A percentile compares a stretch with the other conserved stretches of the same genome.
Conservation (phyloP, 495 filamentous ascomycete genomes). For the Parathielavia hyrcaniae region DNA sequence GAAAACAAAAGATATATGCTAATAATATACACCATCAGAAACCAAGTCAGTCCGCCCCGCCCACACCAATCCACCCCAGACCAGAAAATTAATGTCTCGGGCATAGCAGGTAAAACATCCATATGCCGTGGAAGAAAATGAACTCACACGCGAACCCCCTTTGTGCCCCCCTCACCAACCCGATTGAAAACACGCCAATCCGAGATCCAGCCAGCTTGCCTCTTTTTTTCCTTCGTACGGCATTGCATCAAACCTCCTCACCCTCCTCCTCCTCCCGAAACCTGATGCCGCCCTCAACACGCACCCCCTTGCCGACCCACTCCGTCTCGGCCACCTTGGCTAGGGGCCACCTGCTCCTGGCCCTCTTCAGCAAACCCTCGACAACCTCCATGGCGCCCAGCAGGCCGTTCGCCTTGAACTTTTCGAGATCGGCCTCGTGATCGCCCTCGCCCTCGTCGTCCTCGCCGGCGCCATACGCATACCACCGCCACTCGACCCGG, state of each 20-base stretch:
- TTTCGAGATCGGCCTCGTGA: constrained; percentile 43
- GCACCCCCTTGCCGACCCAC: constrained; percentile 72
- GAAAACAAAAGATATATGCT: constrained; percentile 6
- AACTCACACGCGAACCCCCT: too few species aligned
- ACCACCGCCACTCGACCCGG: constrained; percentile 90
- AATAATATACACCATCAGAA: neutral
- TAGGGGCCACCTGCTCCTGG: constrained; percentile 64
- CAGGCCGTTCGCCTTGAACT: constrained; percentile 54
- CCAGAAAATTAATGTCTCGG: neutral
- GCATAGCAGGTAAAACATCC: neutral
- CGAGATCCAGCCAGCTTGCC: too few species aligned
- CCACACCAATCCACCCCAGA: neutral
- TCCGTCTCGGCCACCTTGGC: constrained; percentile 61
- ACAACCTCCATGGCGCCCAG: constrained; percentile 72
- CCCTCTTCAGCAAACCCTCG: constrained; percentile 74
- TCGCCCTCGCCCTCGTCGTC: constrained; percentile 47
- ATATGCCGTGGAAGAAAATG: neutral
- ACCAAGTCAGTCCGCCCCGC: neutral
- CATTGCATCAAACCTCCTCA: constrained; percentile 39
- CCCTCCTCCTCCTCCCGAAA: constrained; percentile 60
- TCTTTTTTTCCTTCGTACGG: too few species aligned
- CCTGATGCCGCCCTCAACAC: constrained; percentile 62
- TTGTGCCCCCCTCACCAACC: too few species aligned
- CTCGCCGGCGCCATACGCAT: constrained; percentile 59
- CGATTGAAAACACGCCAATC: too few species aligned